Evolutionary conservation across 495 filamentous ascomycete species (phyloP), one percentile per base, ranked within the genome.

Genomic region (Xylaria bambusicola): DNA sequence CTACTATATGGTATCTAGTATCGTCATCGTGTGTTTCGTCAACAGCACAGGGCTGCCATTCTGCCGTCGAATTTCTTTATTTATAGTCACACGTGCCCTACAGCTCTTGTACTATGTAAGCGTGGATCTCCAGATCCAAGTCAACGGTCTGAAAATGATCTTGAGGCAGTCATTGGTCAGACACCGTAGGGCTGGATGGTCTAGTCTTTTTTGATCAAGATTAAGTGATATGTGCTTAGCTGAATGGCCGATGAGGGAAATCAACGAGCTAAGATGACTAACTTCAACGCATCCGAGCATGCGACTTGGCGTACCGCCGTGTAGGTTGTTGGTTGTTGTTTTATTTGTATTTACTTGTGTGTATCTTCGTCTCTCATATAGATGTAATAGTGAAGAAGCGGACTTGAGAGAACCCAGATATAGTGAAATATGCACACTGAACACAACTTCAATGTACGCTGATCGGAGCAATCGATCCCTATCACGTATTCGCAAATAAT

Each of bases 171-270:
- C 12, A 13, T 26, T 52, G 21, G 50, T 35, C 35, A 12, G 35
- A 24, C 21, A 3, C 15, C 3, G 21, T 3, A 44, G 17, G 4
- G 41, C 17, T 6, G 17, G 2, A 44, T 44, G 41, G 10, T 54
- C 52, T 54, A 44, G 52, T 42, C 26, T 44, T 44, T 26, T 15
- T 10, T 9, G 50, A 40, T 40, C 17, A 8, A 40, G 50, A 40
- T 17, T 13, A 35, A 20, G 18, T 36, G 13, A 13, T 54, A 23
- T 35, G 12, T 54, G 24, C 44, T 44, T 26, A 54, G 52, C 52
- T 54, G 36, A 21, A 12, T 35, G 35, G 41, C 23, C n/a, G 12
- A 6, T 47, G 5, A 54, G 51, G 31, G 23, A 54, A 38, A 29
- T 38, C 36, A 2, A 42, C 21, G 10, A 20, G 41, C 18, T 21